Percentiles rank a stretch among this genome's conserved stretches.
Conservation (phyloP, 2,329 filamentous ascomycete species). For the Aspergillus arachidicola region DNA sequence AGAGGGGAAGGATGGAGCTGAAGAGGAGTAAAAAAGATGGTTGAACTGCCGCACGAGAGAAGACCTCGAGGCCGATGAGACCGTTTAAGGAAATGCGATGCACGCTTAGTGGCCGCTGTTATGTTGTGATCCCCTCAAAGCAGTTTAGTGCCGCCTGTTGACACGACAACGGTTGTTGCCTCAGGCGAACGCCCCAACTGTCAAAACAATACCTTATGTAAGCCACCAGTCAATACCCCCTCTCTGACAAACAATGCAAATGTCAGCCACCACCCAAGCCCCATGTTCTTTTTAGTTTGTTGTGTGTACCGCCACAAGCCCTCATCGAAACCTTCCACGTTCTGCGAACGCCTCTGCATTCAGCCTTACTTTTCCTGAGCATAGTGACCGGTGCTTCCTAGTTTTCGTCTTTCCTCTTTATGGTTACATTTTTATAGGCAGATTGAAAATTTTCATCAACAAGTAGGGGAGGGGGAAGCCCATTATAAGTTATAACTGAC, state of each 20-base stretch:
- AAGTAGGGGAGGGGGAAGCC: background rate
- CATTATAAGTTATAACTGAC: background rate
- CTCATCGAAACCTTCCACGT: background rate
- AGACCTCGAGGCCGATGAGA: conserved; percentile 31
- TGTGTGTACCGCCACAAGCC: background rate
- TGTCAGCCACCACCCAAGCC: background rate
- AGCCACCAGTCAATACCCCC: background rate
- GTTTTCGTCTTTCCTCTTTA: too few species aligned
- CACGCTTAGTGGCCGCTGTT: conserved; percentile 39
- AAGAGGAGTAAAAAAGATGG: conserved; percentile 14
- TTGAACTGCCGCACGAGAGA: conserved; percentile 22
- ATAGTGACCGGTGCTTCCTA: too few species aligned
- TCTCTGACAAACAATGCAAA: conserved; percentile 19
- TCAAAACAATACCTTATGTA: conserved; percentile 18
- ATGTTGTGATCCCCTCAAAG: conserved; percentile 39
- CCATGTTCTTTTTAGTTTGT: background rate
- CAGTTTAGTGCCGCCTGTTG: conserved; percentile 40
- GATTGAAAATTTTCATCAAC: background rate
- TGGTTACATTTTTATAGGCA: background rate
- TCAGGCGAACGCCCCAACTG: conserved; percentile 22
- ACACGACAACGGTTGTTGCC: conserved; percentile 40
- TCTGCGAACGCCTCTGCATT: background rate
- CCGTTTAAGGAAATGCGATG: conserved; percentile 38
- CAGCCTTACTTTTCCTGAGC: background rate
- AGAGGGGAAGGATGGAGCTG: conserved; percentile 16